These are phyloP conservation scores for Daldinia childiae DNA, from an alignment of 495 filamentous ascomycete species.

Conservation along the genomic window DNA sequence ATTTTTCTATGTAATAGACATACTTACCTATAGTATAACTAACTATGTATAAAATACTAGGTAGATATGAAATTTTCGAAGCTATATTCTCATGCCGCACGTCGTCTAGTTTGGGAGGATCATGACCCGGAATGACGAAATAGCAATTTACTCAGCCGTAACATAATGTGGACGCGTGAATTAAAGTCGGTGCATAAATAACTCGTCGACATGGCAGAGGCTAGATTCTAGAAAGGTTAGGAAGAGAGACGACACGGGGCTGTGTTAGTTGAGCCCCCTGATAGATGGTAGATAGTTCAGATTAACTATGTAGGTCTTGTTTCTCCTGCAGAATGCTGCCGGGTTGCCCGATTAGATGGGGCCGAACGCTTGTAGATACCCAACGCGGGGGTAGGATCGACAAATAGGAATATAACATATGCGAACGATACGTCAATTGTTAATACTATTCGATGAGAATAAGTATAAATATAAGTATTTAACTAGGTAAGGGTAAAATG, in stretches of 20 bases:
- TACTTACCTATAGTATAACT: background rate
- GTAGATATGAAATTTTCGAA: background rate
- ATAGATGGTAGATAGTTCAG: background rate
- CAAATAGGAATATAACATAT: constrained; percentile 28
- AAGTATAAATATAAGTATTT: background rate
- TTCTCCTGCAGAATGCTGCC: constrained; percentile 6
- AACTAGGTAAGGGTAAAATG: background rate
- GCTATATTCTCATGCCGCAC: background rate
- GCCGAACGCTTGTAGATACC: constrained; percentile 43
- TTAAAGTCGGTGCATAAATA: constrained; percentile 15
- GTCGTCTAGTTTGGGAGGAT: constrained; percentile 13
- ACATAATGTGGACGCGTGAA: constrained; percentile 18
- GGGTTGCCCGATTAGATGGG: constrained; percentile 41
- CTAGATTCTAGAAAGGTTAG: background rate
- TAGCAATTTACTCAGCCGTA: constrained; percentile 2
- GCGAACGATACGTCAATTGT: constrained; percentile 22
- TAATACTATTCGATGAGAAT: constrained; percentile 18
- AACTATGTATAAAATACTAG: too few relatives aligned
- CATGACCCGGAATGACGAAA: constrained; percentile 34
- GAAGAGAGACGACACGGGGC: constrained; percentile 7
- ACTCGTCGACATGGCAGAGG: background rate
- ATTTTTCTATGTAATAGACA: background rate
- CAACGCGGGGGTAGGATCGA: constrained; percentile 39
- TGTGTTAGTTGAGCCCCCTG: constrained; percentile 10
- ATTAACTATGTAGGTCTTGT: constrained; percentile 21